Base-by-base conservation (phyloP, 2,329 filamentous ascomycete species). In the Amauroascus niger region DNA sequence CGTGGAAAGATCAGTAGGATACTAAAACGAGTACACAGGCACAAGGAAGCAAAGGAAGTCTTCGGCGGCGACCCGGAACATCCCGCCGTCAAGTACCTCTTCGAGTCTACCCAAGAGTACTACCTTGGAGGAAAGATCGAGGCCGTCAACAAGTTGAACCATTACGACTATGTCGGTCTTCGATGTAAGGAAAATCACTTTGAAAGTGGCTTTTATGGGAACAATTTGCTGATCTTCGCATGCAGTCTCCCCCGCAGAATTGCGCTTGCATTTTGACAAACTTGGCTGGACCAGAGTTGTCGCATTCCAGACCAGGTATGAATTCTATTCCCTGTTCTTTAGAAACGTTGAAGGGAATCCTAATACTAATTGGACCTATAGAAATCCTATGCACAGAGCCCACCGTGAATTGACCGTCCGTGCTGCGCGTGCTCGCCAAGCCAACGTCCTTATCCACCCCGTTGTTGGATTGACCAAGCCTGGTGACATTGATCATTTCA, bases 401-500 rank as follows among this genome's bases (percentile, higher is more conserved):
- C 93, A 98, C 76, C 83, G 93, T 74, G 93, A 98, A 77, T 78
- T 98, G 72, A 98, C 93, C 56, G 93, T 98, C 67, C 89, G 93
- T 66, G 93, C 93, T 62, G 93, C 93, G 61, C 91, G 93, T 65
- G 87, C 87, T 55, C 88, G 94, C 73, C 90, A 96, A 73, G 93
- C 93, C 71, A 98, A 98, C 71, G 93, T 98, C 62, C 86, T 98
- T 66, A 98, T 98, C 72, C 93, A 98, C 78, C 93, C 93, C 57
- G 93, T 98, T 60, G 93, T 98, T 60, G 93, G 93, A 69, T 81
- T 98, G 66, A 98, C 93, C 70, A 98, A 98, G 80, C 93, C 93
- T 55, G 93, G 93, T 71, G 93, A 98, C 73, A 98, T 98, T 69
- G 93, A 98, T 75, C 93, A 98, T 80, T 98, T 98, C 78, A 98